Conservation (phyloP, 805 yeast species). For the Candida odintsovae region DNA sequence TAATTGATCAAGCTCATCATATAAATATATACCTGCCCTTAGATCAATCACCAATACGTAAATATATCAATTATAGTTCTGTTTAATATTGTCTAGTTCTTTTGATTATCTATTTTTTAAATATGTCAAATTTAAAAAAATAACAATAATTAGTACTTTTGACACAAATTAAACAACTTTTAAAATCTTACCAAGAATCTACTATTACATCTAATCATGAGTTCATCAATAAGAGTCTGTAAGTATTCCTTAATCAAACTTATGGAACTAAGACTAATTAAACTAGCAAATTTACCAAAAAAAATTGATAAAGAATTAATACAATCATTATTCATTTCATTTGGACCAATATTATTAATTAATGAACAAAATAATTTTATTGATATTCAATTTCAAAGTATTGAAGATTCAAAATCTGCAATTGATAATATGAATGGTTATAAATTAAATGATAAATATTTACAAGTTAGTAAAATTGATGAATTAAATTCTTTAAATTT, state of each 20-base stretch:
- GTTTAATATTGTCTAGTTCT: too few relatives aligned
- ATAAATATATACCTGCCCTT: too few relatives aligned
- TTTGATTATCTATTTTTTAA: too few relatives aligned
- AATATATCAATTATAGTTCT: too few relatives aligned
- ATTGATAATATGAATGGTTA: conserved; percentile 22
- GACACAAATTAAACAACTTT: too few relatives aligned
- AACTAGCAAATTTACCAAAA: conserved; percentile 15
- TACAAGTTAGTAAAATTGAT: conserved; percentile 15
- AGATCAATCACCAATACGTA: too few relatives aligned
- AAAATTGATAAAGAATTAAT: conserved; percentile 7
- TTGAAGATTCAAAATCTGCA: conserved; percentile 18
- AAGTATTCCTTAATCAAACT: too few relatives aligned
- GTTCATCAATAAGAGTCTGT: conserved; percentile 7
- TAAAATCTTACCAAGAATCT: too few relatives aligned
- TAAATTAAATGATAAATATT: conserved; percentile 10
- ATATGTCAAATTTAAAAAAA: too few relatives aligned
- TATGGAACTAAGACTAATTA: too few relatives aligned
- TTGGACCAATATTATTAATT: conserved; percentile 18
- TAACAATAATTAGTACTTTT: too few relatives aligned
- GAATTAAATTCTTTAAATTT: conserved; percentile 6
- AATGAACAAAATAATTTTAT: conserved; percentile 3
- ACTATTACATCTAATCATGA: conserved; percentile 3
- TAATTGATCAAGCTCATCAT: too few relatives aligned
- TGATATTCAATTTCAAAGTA: conserved; percentile 22
- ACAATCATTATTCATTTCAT: conserved; percentile 15